Evolutionary conservation across 768 basidiomycete species (phyloP), one percentile per base, ranked within the genome.

Genomic region (Macrocybe gigantea): DNA sequence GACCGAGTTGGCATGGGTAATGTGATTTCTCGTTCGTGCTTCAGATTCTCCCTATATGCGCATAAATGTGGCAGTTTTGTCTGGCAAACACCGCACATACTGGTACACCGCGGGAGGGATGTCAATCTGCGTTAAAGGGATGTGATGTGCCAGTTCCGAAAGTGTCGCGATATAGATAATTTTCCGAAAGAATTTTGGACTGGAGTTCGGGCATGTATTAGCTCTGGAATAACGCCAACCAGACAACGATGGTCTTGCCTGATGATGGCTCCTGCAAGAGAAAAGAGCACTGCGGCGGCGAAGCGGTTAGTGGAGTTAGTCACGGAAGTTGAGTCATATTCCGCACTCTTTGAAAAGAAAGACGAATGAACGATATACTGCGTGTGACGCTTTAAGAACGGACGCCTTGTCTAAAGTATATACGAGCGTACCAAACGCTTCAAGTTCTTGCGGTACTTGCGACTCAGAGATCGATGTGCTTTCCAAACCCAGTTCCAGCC

Each of bases 401-500:
- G 46, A 47, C 12, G 53, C 30, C 15, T 34, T 33, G 36, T 39
- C 9, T 2, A 37, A 31, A 7, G 30, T 33, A 38, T 11, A 34
- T 7, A 7, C 45, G 33, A 14, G 9, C 85, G 47, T 51, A 87
- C 89, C 65, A 93, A 60, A 59, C 81, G 80, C 64, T 93, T 93
- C 49, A 93, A 64, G 59, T 93, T 90, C 70, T 93, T 93, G 45
- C 91, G 77, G 59, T 91, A 93, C 63, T 89, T 91, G 45, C 86
- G 73, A 60, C 75, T 88, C 39, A 87, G 68, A 57, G 84, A 85
- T 15, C 88, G 75, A 62, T 92, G 92, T 0, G 88, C 87, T 58
- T 88, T 91, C 90, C 90, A 93, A 7, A 93, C 77, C 91, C 91
- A 93, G 54, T 83, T 88, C 88, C 88, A 92, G 22, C 78, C 76